A percentile compares a stretch with the other conserved stretches of the same genome.
Evolutionary conservation across 108 stramenopile species (phyloP).

Genomic region (Cyclotella kingstonii): DNA sequence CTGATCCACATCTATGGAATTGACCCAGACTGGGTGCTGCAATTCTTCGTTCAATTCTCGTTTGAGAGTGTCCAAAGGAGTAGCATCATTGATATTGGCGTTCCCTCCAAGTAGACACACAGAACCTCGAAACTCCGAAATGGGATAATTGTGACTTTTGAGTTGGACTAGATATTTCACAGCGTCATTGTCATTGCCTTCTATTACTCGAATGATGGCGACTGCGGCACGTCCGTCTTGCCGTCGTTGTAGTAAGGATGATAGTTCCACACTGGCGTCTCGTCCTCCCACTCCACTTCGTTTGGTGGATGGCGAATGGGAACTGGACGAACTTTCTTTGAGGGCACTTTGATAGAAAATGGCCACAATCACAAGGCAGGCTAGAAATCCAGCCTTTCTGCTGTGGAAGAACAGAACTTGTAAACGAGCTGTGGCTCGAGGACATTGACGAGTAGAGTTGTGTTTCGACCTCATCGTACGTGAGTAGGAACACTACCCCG

Average conservation of each 20-base stretch:
- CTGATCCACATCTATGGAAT: slow-evolving; percentile 8
- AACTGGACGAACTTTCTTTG: slow-evolving; percentile 1
- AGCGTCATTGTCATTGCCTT: slow-evolving; percentile 1
- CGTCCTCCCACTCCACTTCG: slow-evolving; percentile 31
- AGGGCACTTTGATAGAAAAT: neutral
- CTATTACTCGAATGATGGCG: slow-evolving; percentile 38
- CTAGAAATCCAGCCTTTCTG: neutral
- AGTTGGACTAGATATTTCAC: slow-evolving; percentile 40
- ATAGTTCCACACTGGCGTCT: slow-evolving; percentile 26
- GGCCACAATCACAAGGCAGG: neutral
- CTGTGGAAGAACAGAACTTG: too few relatives aligned
- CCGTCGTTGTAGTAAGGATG: slow-evolving; percentile 18
- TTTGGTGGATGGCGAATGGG: slow-evolving; percentile 2
- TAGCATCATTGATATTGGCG: slow-evolving; percentile 16
- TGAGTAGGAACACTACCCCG: too few relatives aligned
- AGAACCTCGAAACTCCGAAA: slow-evolving; percentile 31
- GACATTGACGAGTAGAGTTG: too few relatives aligned
- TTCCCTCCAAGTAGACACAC: slow-evolving; percentile 41
- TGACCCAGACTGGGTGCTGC: slow-evolving; percentile 20
- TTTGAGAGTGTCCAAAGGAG: slow-evolving; percentile 36
- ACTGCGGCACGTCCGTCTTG: slow-evolving; percentile 42
- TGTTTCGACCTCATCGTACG: too few relatives aligned
- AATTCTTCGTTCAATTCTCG: slow-evolving; percentile 44
- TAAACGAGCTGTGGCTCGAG: too few relatives aligned
- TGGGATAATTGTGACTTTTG: slow-evolving; percentile 51